Conservation (phyloP, 495 filamentous ascomycete species). For the Aspergillus panamensis region DNA sequence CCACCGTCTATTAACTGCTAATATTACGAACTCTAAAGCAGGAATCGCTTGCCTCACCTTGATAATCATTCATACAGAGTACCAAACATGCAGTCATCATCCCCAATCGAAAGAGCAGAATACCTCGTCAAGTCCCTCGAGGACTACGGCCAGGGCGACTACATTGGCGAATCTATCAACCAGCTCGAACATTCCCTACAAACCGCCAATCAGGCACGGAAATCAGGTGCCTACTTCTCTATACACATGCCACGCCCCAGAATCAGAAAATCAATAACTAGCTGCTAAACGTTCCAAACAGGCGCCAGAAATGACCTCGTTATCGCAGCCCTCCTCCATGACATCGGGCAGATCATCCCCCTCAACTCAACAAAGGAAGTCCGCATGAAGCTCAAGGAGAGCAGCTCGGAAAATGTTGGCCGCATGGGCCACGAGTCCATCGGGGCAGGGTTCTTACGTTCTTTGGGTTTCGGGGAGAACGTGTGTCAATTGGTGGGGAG, state of each 20-base stretch:
- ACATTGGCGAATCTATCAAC: slow-evolving; percentile 44
- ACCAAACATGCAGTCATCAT: slow-evolving; percentile 12
- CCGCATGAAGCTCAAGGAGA: slow-evolving; percentile 27
- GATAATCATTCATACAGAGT: background rate
- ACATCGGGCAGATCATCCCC: slow-evolving; percentile 44
- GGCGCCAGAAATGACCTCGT: slow-evolving; percentile 34
- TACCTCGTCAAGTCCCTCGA: slow-evolving; percentile 28
- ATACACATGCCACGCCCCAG: background rate
- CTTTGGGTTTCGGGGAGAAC: slow-evolving; percentile 37
- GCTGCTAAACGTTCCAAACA: slow-evolving; percentile 3
- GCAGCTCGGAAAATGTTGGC: slow-evolving; percentile 33
- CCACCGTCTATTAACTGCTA: background rate
- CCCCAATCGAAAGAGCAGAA: slow-evolving; percentile 18
- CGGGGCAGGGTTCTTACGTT: slow-evolving; percentile 37
- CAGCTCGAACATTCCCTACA: slow-evolving; percentile 48
- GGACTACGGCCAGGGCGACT: slow-evolving; percentile 32
- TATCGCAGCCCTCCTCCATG: slow-evolving; percentile 44
- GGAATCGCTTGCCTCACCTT: background rate
- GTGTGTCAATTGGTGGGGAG: slow-evolving; percentile 39
- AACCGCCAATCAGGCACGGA: slow-evolving; percentile 35
- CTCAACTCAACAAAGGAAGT: slow-evolving; percentile 28
- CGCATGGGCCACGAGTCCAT: slow-evolving; percentile 43
- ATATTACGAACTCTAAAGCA: background rate
- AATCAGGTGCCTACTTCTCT: slow-evolving; percentile 16
- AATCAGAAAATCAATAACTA: background rate